Base-by-base conservation (phyloP, 1,284 basidiomycete genomes). In the Ganoderma boninense region DNA sequence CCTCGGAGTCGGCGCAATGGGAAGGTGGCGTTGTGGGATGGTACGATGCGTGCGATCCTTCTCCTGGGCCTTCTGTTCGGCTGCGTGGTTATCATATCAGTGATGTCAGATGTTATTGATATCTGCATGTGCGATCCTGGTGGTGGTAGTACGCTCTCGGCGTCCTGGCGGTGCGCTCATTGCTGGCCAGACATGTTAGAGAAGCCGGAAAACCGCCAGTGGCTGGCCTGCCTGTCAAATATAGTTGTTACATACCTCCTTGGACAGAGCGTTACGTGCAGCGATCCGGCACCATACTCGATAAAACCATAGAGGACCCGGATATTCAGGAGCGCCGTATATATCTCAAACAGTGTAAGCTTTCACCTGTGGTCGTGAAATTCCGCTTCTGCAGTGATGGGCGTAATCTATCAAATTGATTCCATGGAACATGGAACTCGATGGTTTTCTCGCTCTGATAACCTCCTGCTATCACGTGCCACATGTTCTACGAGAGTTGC, bases 401-500 rank as follows among this genome's bases (percentile, higher is more conserved):
- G 6, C 40, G 14, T 20, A 20, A 20, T 7, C n/a, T 46, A 16
- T 18, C 18, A 2, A 23, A 8, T 10, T 23, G 11, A 23, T 49
- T 26, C 11, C 20, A 26, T 52, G 49, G n/a, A 10, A 10, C n/a
- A 13, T 52, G 23, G 46, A 52, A 52, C 8, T 14, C n/a, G 20
- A 26, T 52, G 49, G 49, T 26, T 52, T 52, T 11, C 11, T 52
- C 26, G 14, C 32, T 32, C 29, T 13, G 23, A 35, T 57, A 57
- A 32, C 54, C 54, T 57, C 18, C 10, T 1, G 18, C 10, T 5
- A 4, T 35, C 54, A 35, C 29, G 57, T 32, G 29, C 20, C 4
- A 16, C n/a, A 40, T 40, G 57, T 60, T 60, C 57, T 40, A 57
- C 54, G 57, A 60, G 57, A 40, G 35, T n/a, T 60, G 20, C 57